phyloP scores from a whole-genome alignment of 2,329 filamentous ascomycete species.

The Dactylella cylindrospora region DNA sequence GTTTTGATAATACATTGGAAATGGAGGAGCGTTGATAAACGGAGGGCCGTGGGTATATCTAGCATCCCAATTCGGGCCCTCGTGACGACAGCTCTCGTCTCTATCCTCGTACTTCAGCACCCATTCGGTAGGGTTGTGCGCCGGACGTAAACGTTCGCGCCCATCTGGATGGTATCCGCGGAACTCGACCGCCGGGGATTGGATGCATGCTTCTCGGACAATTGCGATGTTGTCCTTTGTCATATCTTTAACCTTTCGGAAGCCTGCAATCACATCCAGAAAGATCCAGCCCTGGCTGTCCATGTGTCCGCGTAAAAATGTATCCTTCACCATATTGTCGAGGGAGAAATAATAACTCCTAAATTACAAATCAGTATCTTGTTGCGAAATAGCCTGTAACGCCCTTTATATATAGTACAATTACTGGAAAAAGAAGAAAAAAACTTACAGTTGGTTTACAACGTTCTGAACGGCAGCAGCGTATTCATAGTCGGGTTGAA shows the following conservation, averaged over 20 bases:
- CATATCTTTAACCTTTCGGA: conserved; percentile 77
- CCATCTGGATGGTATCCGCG: conserved; percentile 38
- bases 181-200: conserved; percentile 73
- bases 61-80: conserved; percentile 62
- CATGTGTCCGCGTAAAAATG: conserved; percentile 86
- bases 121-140: conserved; percentile 60
- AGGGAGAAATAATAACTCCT: conserved; percentile 90
- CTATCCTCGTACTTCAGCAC: conserved; percentile 71
- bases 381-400: background rate
- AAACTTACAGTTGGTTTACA: conserved; percentile 48
- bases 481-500: conserved; percentile 47
- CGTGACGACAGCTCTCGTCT: conserved; percentile 70
- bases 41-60: conserved; percentile 53
- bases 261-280: conserved; percentile 75
- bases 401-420: too few relatives aligned
- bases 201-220: conserved; percentile 72
- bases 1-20: conserved; percentile 52
- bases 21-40: conserved; percentile 49
- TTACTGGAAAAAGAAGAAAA: background rate
- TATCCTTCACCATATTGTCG: conserved; percentile 91
- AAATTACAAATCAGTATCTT: conserved; percentile 44
- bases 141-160: conserved; percentile 32
- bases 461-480: conserved; percentile 44
- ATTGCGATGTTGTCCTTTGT: conserved; percentile 68
- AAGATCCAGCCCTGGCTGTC: conserved; percentile 91